Base-by-base conservation (phyloP, 2,329 filamentous ascomycete species). In the Ascochyta lentis region DNA sequence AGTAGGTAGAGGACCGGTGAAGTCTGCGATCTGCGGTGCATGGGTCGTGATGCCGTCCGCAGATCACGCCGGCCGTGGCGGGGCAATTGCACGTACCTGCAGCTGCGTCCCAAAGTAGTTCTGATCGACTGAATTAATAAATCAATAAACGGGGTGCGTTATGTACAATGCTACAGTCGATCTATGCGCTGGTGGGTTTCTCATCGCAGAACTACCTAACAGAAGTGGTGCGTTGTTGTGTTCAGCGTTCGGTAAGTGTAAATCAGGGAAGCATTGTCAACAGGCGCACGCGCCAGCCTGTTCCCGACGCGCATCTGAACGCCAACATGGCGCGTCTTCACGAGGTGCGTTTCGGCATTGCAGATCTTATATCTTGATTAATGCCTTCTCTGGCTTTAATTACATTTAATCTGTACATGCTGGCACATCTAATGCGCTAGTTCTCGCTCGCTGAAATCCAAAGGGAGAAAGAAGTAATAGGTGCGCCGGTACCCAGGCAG, bases 401-500 rank as follows among this genome's bases (percentile, higher is more conserved):
- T 61, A 59, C 49, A 33, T 59, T 47, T 63, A 19, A 54, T 54
- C 33, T 44, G 41, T 60, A 48, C 53, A 56, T 48, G 47, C 13
- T 51, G 33, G n/a, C 37, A 43, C 42, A 56, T 51, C 42, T n/a
- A 24, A 43, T 42, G 47, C 31, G 35, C 31, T 46, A 31, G 47
- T 24, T 51, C 22, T 31, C 16, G 23, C 40, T 44, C 4, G 26
- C 34, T 49, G 22, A 16, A 8, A 13, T 59, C 33, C 58, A 44
- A 47, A 47, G 40, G 34, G 53, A 48, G 19, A 10, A 29, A 29
- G 10, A 29, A 29, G 29, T 4, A 31, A 6, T 10, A 31, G 1
- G 29, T 57, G 46, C 64, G 63, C 66, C 65, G 16, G 43, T 56
- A 41, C 26, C 56, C 44, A 68, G 67, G 61, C 66, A 59, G 49